Percentiles rank a stretch among this genome's conserved stretches.
Evolutionary conservation across 2,329 filamentous ascomycete species (phyloP).

Genomic region (Alternaria rosae): DNA sequence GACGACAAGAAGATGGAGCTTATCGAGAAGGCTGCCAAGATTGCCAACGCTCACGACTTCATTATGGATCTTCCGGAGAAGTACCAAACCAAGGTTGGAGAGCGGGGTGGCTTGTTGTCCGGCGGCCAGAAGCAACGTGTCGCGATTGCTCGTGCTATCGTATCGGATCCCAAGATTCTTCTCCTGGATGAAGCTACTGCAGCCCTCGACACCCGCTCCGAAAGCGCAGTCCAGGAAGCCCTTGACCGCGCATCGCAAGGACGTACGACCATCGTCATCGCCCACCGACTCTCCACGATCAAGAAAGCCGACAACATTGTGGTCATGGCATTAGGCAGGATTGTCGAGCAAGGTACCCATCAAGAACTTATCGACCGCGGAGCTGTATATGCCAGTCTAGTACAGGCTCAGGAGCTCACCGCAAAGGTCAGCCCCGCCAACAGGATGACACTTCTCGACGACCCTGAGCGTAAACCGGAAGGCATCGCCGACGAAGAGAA

Average conservation of each 20-base stretch:
- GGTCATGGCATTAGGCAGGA: slow-evolving; percentile 84
- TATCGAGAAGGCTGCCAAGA: slow-evolving; percentile 82
- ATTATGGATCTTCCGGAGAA: slow-evolving; percentile 81
- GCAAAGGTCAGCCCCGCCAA: slow-evolving; percentile 32
- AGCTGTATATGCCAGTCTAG: slow-evolving; percentile 82
- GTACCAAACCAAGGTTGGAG: slow-evolving; percentile 94
- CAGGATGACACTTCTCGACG: slow-evolving; percentile 28
- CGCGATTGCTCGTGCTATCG: slow-evolving; percentile 88
- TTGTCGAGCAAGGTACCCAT: slow-evolving; percentile 92
- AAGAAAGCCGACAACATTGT: slow-evolving; percentile 95
- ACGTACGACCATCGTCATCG: slow-evolving; percentile 94
- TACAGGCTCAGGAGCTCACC: slow-evolving; percentile 77
- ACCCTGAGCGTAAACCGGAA: slow-evolving; percentile 28
- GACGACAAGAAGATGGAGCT: slow-evolving; percentile 74
- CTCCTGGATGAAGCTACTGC: slow-evolving; percentile 95
- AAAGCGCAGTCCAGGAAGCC: slow-evolving; percentile 92
- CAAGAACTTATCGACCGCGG: slow-evolving; percentile 74
- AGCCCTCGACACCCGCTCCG: slow-evolving; percentile 91
- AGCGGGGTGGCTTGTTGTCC: slow-evolving; percentile 89
- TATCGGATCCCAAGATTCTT: slow-evolving; percentile 89
- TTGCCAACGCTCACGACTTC: slow-evolving; percentile 95
- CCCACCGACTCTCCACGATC: slow-evolving; percentile 93
- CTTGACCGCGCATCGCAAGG: slow-evolving; percentile 85
- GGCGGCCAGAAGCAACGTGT: slow-evolving; percentile 98
- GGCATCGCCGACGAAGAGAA: slow-evolving; percentile 31